Evolutionary conservation across 768 basidiomycete genomes (phyloP), one percentile per base, ranked within the genome.

Genomic region (Sporobolomyces phaffii): DNA sequence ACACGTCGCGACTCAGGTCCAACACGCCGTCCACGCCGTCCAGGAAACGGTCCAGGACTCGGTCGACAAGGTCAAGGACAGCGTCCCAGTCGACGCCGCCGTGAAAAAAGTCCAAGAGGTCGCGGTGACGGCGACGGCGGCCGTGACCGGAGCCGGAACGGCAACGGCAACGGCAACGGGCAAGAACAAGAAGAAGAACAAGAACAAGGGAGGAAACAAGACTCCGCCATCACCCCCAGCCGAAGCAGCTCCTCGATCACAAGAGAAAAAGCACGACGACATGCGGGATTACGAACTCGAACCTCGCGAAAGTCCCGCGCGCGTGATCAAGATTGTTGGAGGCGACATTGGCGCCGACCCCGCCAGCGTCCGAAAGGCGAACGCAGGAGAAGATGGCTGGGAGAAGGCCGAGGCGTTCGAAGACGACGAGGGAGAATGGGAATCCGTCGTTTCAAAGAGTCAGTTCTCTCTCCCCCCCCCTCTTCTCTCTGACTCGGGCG

Each of bases 321-420:
- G 64, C 18, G 60, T 61, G 20, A 62, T 70, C 60, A 62, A 65
- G 64, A 56, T 70, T 24, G 68, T 70, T 24, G 68, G 64, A 17
- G 68, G 68, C 49, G 57, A 62, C 31, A 50, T 40, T 3, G 64
- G 64, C 18, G 68, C 64, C 17, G 48, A 50, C 34, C 53, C 57
- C n/a, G 36, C n/a, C 11, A 40, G 28, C 15, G 45, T 13, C 13
- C 18, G 26, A 29, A 36, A 60, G 34, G n/a, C 28, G 40, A 34
- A 47, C 5, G 57, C 28, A 22, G 60, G 58, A 2, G 54, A 56
- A 33, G 62, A 40, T 15, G 62, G 29, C 6, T 64, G 68, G 68
- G 68, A 69, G 43, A 28, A 44, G 31, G 36, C 64, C 22, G 63
- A 62, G 44, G 24, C 45, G 53, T 64, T 66, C 28, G 65, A 69